Conservation (phyloP, 768 basidiomycete genomes). For the Suillus clintonianus region DNA sequence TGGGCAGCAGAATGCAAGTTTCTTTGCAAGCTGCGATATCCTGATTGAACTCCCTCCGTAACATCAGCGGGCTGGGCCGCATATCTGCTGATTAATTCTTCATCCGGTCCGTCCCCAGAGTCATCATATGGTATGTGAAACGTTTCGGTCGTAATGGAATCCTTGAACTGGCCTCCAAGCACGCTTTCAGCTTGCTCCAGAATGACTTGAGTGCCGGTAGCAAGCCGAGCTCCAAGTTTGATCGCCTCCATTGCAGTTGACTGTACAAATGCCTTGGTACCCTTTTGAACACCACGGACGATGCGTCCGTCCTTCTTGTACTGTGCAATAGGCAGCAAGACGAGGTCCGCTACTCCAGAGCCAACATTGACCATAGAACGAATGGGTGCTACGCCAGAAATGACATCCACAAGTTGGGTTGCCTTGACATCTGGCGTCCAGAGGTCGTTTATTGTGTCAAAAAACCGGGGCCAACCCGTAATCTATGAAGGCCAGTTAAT, state of each 20-base stretch:
- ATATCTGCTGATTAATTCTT: constrained; percentile 81
- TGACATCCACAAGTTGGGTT: constrained; percentile 94
- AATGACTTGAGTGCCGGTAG: constrained; percentile 97
- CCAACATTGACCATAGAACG: constrained; percentile 97
- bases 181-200: constrained; percentile 93
- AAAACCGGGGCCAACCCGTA: constrained; percentile 88
- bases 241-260: constrained; percentile 95
- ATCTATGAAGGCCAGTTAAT: constrained; percentile 50
- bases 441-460: constrained; percentile 91
- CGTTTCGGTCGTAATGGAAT: constrained; percentile 67
- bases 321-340: constrained; percentile 94
- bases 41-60: constrained; percentile 84
- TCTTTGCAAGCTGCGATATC: constrained; percentile 84
- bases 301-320: constrained; percentile 96
- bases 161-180: constrained; percentile 75
- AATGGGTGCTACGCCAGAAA: constrained; percentile 95
- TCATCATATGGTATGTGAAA: constrained; percentile 46
- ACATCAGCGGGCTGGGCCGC: constrained; percentile 88
- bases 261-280: constrained; percentile 89
- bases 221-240: constrained; percentile 89
- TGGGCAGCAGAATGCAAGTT: constrained; percentile 95
- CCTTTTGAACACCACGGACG: constrained; percentile 90
- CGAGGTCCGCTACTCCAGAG: constrained; percentile 93
- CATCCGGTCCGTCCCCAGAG: constrained; percentile 37
- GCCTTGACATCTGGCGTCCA: constrained; percentile 99